Evolutionary conservation across 2,329 filamentous ascomycete species (phyloP), one percentile per base, ranked within the genome.

Genomic region (Talaromyces verruculosus): DNA sequence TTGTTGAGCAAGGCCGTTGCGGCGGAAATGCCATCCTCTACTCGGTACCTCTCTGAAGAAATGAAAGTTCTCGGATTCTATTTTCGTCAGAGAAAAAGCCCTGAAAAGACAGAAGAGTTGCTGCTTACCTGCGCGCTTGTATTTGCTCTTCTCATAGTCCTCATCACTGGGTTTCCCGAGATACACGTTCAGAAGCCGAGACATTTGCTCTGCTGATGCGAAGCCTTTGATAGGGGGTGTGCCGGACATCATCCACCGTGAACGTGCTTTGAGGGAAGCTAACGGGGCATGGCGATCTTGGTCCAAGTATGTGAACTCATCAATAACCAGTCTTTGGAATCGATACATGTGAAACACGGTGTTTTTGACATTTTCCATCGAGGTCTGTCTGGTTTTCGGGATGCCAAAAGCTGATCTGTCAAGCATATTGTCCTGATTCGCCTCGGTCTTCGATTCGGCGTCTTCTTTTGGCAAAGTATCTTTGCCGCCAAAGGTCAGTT

Each of bases 191-290:
- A 90, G 72, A 17, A 89, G 82, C 0, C 76, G 77, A 0, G 86
- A 86, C 65, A 89, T 86, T 17, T 80, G 81, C 61, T 88, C 85
- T 8, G 90, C 78, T 68, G 88, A 85, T 0, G 83, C 81, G 69
- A 88, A 88, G 63, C 85, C 83, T 5, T 81, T 79, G 2, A 89
- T 71, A 0, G 82, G 79, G 1, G 88, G 88, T 0, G 88, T 90
- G 2, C 85, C 88, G 0, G 87, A 90, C 1, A 90, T 76, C 6
- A 88, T 79, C 87, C 88, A 90, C 63, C 82, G 83, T 47, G 84
- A 85, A 49, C 81, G 77, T 11, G 84, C 82, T 30, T 80, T 71
- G 1, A 89, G 70, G 0, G 76, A 77, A 6, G 81, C 76, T 5
- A 87, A 75, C 0, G 79, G 77, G 0, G 79, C 72, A 67, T 80